Base-by-base conservation (phyloP, 768 basidiomycete species). In the Calocera viscosa region DNA sequence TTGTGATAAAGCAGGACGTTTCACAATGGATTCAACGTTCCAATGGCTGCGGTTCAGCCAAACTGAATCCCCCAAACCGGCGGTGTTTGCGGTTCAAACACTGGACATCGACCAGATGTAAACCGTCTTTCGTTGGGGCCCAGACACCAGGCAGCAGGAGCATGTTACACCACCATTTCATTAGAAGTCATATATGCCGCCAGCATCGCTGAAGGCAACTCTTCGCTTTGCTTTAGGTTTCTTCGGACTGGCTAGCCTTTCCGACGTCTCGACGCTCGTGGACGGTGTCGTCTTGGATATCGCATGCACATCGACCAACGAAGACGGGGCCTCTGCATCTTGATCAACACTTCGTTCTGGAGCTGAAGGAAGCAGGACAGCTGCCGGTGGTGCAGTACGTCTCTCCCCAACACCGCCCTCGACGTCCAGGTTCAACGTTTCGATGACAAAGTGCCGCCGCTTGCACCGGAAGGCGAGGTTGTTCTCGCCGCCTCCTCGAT, bases 401-500 rank as follows among this genome's bases (percentile, higher is more conserved):
- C 90, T 80, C 74, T 90, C 89, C 14, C 83, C 80, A 30, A 91
- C 84, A 17, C 92, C 89, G n/a, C 92, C 88, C 74, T 94, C 90
- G 39, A 90, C 79, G 74, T 89, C 87, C 28, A 95, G 79, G 76
- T 95, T 92, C 67, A 97, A 78, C 28, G 93, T 97, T 78, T 97
- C 95, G 71, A 98, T 84, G 24, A 94, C 78, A 67, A 97, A 81
- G 64, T 92, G 80, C 74, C 90, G 92, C 71, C 94, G 81, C 72
- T 87, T 96, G 72, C 91, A 89, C 74, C 87, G 90, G 82, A 98
- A 99, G 14, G 89, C 93, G 8, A 99, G 81, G 72, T 98, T 97
- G 77, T 98, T 98, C 75, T 97, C 94, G 8, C 94, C 90, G n/a
- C 85, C 85, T 0, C 86, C 82, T 14, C 77, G 78, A 1, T 78